Evolutionary conservation across 2,329 filamentous ascomycete species (phyloP).

Genomic region (Aspergillus intermedius): DNA sequence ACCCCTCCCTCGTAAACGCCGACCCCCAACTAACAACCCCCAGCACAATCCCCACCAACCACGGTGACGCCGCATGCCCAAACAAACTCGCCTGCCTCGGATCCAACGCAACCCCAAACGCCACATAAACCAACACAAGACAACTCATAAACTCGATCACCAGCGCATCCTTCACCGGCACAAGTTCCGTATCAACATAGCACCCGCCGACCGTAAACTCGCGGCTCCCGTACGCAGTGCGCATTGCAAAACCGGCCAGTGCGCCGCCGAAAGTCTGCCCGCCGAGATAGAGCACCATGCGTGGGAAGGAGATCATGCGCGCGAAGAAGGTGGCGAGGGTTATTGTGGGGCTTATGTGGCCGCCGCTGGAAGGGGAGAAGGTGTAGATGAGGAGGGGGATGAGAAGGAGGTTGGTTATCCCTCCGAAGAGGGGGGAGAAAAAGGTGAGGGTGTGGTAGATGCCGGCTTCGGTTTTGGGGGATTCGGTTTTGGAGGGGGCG

Average conservation of each 20-base stretch:
- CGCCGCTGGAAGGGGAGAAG: conserved; percentile 44
- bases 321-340: conserved; percentile 49
- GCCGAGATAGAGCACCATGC: conserved; percentile 43
- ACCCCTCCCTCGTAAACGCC: conserved; percentile 35
- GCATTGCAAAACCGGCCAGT: conserved; percentile 30
- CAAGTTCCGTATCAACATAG: conserved; percentile 29
- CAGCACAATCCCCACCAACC: conserved; percentile 42
- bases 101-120: conserved; percentile 50
- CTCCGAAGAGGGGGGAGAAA: conserved; percentile 28
- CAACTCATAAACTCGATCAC: conserved; percentile 44
- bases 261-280: conserved; percentile 43
- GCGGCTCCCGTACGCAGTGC: conserved; percentile 22
- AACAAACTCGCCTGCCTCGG: conserved; percentile 46
- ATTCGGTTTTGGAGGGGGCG: conserved; percentile 8
- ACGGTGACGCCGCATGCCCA: conserved; percentile 44
- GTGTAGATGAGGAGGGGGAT: conserved; percentile 47
- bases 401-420: conserved; percentile 36
- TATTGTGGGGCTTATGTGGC: conserved; percentile 50
- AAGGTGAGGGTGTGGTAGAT: conserved; percentile 23
- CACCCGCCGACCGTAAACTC: conserved; percentile 34
- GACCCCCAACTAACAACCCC: conserved; percentile 34
- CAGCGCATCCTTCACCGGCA: conserved; percentile 38
- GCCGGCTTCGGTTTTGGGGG: conserved; percentile 14
- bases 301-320: conserved; percentile 44
- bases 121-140: conserved; percentile 43